phyloP scores from a whole-genome alignment of 108 stramenopile genomes.

The Pseudonitzschia multiseries region DNA sequence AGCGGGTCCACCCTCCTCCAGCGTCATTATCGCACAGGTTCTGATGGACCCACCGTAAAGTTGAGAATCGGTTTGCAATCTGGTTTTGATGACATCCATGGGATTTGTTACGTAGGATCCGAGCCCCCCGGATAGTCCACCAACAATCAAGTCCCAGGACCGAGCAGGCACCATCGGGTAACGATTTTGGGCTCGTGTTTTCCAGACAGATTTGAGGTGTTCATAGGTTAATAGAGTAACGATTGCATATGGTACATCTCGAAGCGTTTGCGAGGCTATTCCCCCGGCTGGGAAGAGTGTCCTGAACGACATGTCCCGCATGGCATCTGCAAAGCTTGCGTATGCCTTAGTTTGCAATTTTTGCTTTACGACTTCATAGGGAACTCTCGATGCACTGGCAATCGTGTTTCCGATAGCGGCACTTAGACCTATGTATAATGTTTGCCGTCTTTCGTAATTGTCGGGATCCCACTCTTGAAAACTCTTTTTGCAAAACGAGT shows the following conservation, averaged over 20 bases:
- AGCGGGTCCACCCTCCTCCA: slow-evolving; percentile 66
- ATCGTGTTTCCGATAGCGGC: slow-evolving; percentile 91
- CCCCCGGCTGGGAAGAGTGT: slow-evolving; percentile 87
- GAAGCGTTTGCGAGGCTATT: slow-evolving; percentile 85
- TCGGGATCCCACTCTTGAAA: slow-evolving; percentile 45
- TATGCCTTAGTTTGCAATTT: slow-evolving; percentile 89
- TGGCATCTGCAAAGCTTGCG: slow-evolving; percentile 60
- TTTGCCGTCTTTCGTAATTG: slow-evolving; percentile 23
- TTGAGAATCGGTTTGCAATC: slow-evolving; percentile 71
- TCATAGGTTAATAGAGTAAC: slow-evolving; percentile 92
- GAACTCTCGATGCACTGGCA: slow-evolving; percentile 90
- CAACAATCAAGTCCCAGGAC: slow-evolving; percentile 77
- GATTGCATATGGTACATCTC: slow-evolving; percentile 97
- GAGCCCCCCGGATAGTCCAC: slow-evolving; percentile 89
- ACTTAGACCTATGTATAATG: slow-evolving; percentile 62
- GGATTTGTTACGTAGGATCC: slow-evolving; percentile 91
- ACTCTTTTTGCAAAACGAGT: slow-evolving; percentile 75
- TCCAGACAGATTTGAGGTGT: slow-evolving; percentile 54
- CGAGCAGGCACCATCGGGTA: slow-evolving; percentile 23
- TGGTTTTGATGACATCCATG: slow-evolving; percentile 92
- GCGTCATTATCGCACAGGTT: slow-evolving; percentile 49
- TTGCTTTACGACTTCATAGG: slow-evolving; percentile 96
- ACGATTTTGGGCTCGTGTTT: slow-evolving; percentile 20
- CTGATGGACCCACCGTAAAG: slow-evolving; percentile 69
- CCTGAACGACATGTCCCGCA: slow-evolving; percentile 57